Base-by-base conservation (phyloP, 1,284 basidiomycete genomes). In the Ganoderma meredithae region DNA sequence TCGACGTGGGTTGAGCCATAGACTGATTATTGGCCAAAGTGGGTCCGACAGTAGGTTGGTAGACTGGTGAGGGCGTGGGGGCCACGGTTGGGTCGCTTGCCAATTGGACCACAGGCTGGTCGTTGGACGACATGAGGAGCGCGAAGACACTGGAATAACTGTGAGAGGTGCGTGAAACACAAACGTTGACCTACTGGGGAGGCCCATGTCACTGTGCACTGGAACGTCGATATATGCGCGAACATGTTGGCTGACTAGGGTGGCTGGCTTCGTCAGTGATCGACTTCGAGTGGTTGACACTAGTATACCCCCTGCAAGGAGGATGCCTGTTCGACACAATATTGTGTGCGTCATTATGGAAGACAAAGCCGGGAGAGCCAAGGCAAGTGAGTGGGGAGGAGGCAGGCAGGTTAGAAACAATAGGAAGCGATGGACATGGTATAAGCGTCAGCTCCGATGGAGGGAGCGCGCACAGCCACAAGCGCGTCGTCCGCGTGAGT, bases 401-500 rank as follows among this genome's bases (percentile, higher is more conserved):
- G 43, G 43, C 43, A 25, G 47, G 47, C 10, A 7, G n/a, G 44
- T 47, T 31, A 31, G 27, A 31, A 31, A 31, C 27, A 10, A n/a
- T 1, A n/a, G 44, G n/a, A n/a, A 39, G 17, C 4, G 17, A 17
- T 5, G 25, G 31, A 33, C 22, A 15, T 15, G 9, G 22, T 22
- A n/a, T 55, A 31, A 27, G 27, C 52, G 52, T 27, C 52, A 7
- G 31, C 25, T 17, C 15, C 15, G 15, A 55, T 19, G 17, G 52
- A 15, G 47, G 22, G 55, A 55, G 71, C 71, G 69, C 61, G 49
- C 71, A 61, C 69, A 67, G 74, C 74, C 74, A 74, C 74, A 74
- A 69, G 60, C 74, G 73, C 73, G 74, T 71, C 71, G 65, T 66
- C 60, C 63, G 60, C 69, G 62, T 43, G 62, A 62, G 64, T 74